Base-by-base conservation (phyloP, 2,329 filamentous ascomycete species). In the Triangularia setosa region DNA sequence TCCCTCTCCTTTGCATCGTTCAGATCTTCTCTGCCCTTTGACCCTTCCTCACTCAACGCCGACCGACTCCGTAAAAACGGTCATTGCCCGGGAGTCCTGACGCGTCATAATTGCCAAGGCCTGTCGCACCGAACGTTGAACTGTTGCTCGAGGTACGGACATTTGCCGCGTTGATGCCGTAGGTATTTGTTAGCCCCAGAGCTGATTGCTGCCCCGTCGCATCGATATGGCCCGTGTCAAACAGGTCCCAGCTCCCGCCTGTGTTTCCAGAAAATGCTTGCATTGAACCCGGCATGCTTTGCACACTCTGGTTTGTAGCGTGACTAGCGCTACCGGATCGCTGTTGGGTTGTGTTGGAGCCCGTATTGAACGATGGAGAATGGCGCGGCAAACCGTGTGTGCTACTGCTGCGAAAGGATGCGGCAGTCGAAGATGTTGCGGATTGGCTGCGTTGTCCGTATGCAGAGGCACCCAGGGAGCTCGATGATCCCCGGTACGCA, bases 221-320 rank as follows among this genome's bases (percentile, higher is more conserved):
- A 54, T 77, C 75, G 2, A 77, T 66, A 30, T 67, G 61, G 27
- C 65, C 64, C 9, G 75, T 71, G 57, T 73, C 72, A 33, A 76
- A 75, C 28, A 72, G 18, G 5, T 35, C 27, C 71, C 71, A 72
- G 53, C 70, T 67, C 4, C 66, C 24, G 3, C 63, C 59, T 11
- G 66, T 57, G 24, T 57, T 66, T 16, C 65, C 64, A 3, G 65
- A 2, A 25, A 70, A 72, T 5, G 69, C 48, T 53, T 66, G 67
- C 16, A 70, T 67, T 18, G 63, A 64, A 0, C 58, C 23, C 28
- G 67, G 40, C 55, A 72, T 63, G 54, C 61, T 60, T 28, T 70
- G 71, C 57, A 70, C 66, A 30, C 62, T 63, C 56, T 69, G 68
- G 9, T 63, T 65, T 1, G 63, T 53, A 7, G 65, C 60, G 40